Percentiles rank a stretch among this genome's conserved stretches.
These are phyloP conservation scores for Mycena metata DNA, from an alignment of 768 basidiomycete species.

Conservation along the genomic window DNA sequence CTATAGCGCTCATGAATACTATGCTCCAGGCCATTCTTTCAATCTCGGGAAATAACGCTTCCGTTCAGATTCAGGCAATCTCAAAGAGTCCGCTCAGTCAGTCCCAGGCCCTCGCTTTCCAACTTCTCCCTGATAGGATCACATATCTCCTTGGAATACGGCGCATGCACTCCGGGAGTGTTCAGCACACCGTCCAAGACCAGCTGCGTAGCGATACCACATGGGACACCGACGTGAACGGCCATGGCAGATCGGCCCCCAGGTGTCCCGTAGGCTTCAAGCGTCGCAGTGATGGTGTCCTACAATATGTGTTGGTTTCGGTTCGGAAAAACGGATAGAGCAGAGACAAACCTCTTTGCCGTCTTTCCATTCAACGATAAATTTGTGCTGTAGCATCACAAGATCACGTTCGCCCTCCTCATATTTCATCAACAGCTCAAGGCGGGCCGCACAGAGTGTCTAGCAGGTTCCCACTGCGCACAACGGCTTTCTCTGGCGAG, in stretches of 20 bases:
- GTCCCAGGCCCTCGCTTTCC: slow-evolving; percentile 81
- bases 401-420: slow-evolving; percentile 92
- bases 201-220: slow-evolving; percentile 93
- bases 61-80: no score
- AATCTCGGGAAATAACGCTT: no score
- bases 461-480: slow-evolving; percentile 82
- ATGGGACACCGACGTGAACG: slow-evolving; percentile 90
- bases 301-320: slow-evolving; percentile 43
- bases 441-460: slow-evolving; percentile 92
- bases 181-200: slow-evolving; percentile 89
- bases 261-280: slow-evolving; percentile 89
- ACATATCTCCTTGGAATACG: slow-evolving; percentile 89
- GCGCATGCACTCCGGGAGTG: slow-evolving; percentile 85
- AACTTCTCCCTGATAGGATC: slow-evolving; percentile 76
- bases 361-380: slow-evolving; percentile 90
- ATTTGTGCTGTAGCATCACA: slow-evolving; percentile 99
- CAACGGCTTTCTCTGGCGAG: slow-evolving; percentile 72
- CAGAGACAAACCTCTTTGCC: slow-evolving; percentile 69
- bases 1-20: no score
- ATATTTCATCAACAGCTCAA: slow-evolving; percentile 95
- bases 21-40: no score
- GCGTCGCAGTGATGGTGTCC: slow-evolving; percentile 91
- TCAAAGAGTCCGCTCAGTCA: slow-evolving; percentile 78
- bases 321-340: slow-evolving; percentile 28
- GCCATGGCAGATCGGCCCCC: slow-evolving; percentile 93